Evolutionary conservation across 2,329 filamentous ascomycete species (phyloP).

Genomic region (Fusarium succisae): DNA sequence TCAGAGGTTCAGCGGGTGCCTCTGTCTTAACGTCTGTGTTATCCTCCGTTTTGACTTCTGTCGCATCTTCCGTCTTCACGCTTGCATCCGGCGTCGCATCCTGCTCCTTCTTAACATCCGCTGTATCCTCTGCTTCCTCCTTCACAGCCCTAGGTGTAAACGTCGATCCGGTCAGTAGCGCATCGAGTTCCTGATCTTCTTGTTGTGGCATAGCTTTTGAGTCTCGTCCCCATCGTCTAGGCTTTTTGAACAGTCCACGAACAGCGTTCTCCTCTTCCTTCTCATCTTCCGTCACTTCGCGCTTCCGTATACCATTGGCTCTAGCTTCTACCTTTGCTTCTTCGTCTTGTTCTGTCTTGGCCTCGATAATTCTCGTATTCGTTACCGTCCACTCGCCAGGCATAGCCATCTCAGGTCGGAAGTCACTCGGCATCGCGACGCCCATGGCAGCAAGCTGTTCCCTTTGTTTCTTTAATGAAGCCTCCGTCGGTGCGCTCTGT

Average conservation of each 20-base stretch:
- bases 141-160: slow-evolving; percentile 40
- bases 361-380: slow-evolving; percentile 67
- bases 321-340: slow-evolving; percentile 56
- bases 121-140: slow-evolving; percentile 33
- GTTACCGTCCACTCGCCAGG: slow-evolving; percentile 87
- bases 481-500: slow-evolving; percentile 51
- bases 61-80: neutral
- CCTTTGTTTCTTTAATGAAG: slow-evolving; percentile 83
- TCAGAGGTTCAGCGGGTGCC: slow-evolving; percentile 34
- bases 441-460: slow-evolving; percentile 90
- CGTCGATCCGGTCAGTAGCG: slow-evolving; percentile 58
- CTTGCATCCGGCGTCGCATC: slow-evolving; percentile 7
- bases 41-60: neutral
- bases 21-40: slow-evolving; percentile 54
- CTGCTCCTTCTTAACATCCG: slow-evolving; percentile 38
- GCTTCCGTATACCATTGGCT: slow-evolving; percentile 69
- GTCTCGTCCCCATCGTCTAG: slow-evolving; percentile 63
- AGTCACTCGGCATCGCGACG: slow-evolving; percentile 81
- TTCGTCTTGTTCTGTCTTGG: slow-evolving; percentile 53
- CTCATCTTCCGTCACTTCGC: slow-evolving; percentile 67
- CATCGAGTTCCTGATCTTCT: slow-evolving; percentile 68
- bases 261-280: slow-evolving; percentile 69
- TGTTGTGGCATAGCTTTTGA: slow-evolving; percentile 59
- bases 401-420: slow-evolving; percentile 83
- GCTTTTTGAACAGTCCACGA: slow-evolving; percentile 68